Evolutionary conservation across 108 stramenopile genomes (phyloP), one percentile per base, ranked within the genome.

Genomic region (Cafeteria roenbergensis): DNA sequence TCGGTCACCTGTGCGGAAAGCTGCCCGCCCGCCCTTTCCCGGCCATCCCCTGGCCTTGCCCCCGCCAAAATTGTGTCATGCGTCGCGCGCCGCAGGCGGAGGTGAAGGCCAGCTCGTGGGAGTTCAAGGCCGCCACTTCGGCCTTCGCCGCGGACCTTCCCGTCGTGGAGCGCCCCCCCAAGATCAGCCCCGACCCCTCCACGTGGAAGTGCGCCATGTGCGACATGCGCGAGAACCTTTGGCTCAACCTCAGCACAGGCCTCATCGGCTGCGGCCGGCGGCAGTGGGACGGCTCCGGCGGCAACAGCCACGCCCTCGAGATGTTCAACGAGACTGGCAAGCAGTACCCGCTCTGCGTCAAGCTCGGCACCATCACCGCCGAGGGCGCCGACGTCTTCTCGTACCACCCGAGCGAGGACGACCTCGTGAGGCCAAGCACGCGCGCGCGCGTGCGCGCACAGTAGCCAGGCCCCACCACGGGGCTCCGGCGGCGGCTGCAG

Each of bases 231-330:
- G 89, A 91, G 52, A 95, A 99, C 83, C 70, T 99, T 27, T 99
- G 97, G 97, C 74, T 99, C 48, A 99, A 99, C 76, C 83, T 99
- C 14, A 82, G 80, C 33, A 90, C 90, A 63, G 94, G 97, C 12
- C 95, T 84, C 76, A 89, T 96, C 71, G 94, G 93, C 1, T 93
- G 93, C 25, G 97, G 95, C 17, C 78, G 97, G 30, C 89, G 89
- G 73, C 89, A 99, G 76, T 94, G 93, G 94, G 95, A 94, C 68
- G 97, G 94, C 20, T 80, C 85, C 53, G 93, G 91, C 33, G 97
- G 97, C 14, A 81, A 88, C 25, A 89, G 91, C 54, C 92, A 92
- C 8, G 97, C 94, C 6, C 73, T 99, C 54, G 83, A 89, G 81
- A 95, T 96, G 79, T 99, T 81, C 71, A 69, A 85, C 42, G 89